Percentiles rank a stretch among this genome's conserved stretches.
These are phyloP conservation scores for Microsporum ferrugineum DNA, from an alignment of 2,329 filamentous ascomycete species.

Conservation along the genomic window DNA sequence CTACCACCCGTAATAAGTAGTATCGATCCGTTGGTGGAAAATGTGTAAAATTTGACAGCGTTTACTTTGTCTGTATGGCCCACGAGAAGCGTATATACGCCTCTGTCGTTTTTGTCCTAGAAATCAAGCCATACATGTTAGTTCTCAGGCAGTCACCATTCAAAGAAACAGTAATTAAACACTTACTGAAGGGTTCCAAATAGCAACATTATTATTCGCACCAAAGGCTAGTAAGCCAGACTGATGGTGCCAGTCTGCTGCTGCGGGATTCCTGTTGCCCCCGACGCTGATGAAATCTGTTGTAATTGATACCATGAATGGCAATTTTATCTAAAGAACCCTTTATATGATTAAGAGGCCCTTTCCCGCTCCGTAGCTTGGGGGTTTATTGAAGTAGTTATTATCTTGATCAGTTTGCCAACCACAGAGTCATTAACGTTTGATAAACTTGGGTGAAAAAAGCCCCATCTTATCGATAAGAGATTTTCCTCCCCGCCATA, in stretches of 20 bases:
- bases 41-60: constrained; percentile 64
- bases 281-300: constrained; percentile 59
- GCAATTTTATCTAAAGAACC: neutral
- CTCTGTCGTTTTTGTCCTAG: constrained; percentile 38
- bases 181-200: constrained; percentile 72
- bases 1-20: constrained; percentile 69
- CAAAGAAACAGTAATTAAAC: neutral
- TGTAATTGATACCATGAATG: constrained; percentile 29
- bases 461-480: constrained; percentile 31
- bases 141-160: neutral
- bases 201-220: constrained; percentile 72
- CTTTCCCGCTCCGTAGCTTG: neutral
- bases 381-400: neutral
- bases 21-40: constrained; percentile 36
- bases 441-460: neutral
- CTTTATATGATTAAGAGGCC: neutral
- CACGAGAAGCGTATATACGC: constrained; percentile 55
- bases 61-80: constrained; percentile 75
- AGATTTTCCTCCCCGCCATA: constrained; percentile 4
- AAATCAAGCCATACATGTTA: neutral
- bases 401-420: neutral
- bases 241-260: constrained; percentile 72
- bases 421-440: neutral
- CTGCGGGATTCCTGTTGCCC: constrained; percentile 78
- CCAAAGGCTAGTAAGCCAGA: constrained; percentile 72